Base-by-base conservation (phyloP, 2,329 filamentous ascomycete species). In the Beauveria sp. region DNA sequence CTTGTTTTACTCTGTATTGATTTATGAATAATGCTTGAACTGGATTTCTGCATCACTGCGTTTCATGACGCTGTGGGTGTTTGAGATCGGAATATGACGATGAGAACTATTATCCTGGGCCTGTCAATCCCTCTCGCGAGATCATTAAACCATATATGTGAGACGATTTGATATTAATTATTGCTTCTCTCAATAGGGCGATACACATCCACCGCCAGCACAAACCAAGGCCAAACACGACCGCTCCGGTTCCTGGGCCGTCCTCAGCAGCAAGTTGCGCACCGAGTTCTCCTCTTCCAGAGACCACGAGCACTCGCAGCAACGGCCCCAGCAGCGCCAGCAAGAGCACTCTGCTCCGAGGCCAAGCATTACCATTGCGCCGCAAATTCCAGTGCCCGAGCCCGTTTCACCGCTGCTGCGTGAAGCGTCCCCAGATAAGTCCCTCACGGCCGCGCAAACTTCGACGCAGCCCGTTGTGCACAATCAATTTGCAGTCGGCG, bases 201-300 rank as follows among this genome's bases (percentile, higher is more conserved):
- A 77, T 66, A 62, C 67, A 62, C 67, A 66, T 54, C 67, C 71
- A 64, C 68, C 71, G 61, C 66, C 68, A 69, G 71, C 71, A 66
- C 72, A 74, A 67, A 71, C 64, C 63, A 63, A 71, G 65, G 65
- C 64, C 65, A 74, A 76, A 70, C 62, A 67, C 65, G 74, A 77
- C 63, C 74, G 76, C 59, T 76, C 77, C 59, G 70, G 72, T 54
- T 80, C 79, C 26, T 81, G 78, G 79, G 75, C 73, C 54, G 63
- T 79, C 68, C 65, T 75, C 65, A 68, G 73, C 64, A 69, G 55
- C 73, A 70, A 64, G 70, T 74, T 60, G 41, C 64, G 61, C 18
- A 61, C 64, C 47, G 62, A 62, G 26, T 52, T 60, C 50, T 51
- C 52, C 5, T 46, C 48, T 16, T 30, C 59, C 24, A 60, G 40